phyloP scores from a whole-genome alignment of 1,284 basidiomycete genomes.

The Sporisorium scitamineum region DNA sequence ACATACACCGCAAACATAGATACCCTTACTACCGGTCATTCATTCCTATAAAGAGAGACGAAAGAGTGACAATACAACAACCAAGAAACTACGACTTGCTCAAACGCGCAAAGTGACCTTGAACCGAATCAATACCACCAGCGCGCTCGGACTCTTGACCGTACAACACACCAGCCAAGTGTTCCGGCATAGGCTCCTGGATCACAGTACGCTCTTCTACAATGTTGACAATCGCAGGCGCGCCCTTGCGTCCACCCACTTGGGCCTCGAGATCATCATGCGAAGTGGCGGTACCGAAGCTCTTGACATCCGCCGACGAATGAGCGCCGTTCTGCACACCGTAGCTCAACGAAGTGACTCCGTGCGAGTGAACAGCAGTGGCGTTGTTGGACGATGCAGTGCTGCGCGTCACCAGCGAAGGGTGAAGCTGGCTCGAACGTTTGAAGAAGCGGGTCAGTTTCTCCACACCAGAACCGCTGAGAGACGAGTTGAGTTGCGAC shows the following conservation, averaged over 20 bases:
- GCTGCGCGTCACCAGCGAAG: slow-evolving; percentile 11
- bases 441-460: slow-evolving; percentile 40
- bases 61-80: not conserved
- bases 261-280: slow-evolving; percentile 35
- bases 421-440: slow-evolving; percentile 16
- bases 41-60: not conserved
- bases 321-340: slow-evolving; percentile 10
- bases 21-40: too few relatives aligned
- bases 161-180: slow-evolving; percentile 21
- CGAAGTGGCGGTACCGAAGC: slow-evolving; percentile 17
- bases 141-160: not conserved
- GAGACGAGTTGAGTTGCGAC: slow-evolving; percentile 16
- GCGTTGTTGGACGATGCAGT: slow-evolving; percentile 1
- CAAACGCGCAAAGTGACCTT: slow-evolving; percentile 29
- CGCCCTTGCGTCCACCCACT: not conserved
- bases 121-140: not conserved
- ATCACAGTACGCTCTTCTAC: slow-evolving; percentile 29
- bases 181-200: slow-evolving; percentile 43
- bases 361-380: not conserved
- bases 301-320: slow-evolving; percentile 24
- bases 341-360: slow-evolving; percentile 22
- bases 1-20: not conserved
- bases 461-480: slow-evolving; percentile 20
- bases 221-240: slow-evolving; percentile 17
- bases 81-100: slow-evolving; percentile 20